These are phyloP conservation scores for Pezicula neosporulosa DNA, from an alignment of 2,329 filamentous ascomycete species.

Conservation along the genomic window DNA sequence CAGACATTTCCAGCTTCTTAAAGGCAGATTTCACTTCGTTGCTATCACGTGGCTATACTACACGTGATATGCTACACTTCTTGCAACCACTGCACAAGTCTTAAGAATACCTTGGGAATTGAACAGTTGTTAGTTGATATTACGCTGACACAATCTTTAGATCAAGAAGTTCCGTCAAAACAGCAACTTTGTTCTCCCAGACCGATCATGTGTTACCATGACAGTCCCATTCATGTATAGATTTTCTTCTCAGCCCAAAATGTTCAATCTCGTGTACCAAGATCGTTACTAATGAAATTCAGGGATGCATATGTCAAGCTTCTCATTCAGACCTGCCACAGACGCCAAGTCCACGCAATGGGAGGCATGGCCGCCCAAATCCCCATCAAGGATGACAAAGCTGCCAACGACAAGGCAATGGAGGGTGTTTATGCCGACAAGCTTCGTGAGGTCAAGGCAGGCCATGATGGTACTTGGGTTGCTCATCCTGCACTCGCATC, in stretches of 20 bases:
- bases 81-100: too few relatives aligned
- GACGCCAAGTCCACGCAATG: conserved; percentile 97
- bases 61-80: too few relatives aligned
- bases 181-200: conserved; percentile 86
- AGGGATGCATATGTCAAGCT: conserved; percentile 84
- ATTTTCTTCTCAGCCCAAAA: not conserved
- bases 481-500: conserved; percentile 88
- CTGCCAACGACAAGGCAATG: conserved; percentile 93
- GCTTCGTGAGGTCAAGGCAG: conserved; percentile 89
- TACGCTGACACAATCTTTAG: too few relatives aligned
- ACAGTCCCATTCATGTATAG: conserved; percentile 91
- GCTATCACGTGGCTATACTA: too few relatives aligned
- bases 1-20: too few relatives aligned
- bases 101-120: too few relatives aligned
- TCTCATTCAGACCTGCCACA: conserved; percentile 97
- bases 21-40: too few relatives aligned
- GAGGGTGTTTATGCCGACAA: conserved; percentile 91
- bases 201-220: conserved; percentile 91
- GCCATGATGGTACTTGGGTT: conserved; percentile 96
- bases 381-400: conserved; percentile 91
- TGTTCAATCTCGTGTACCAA: not conserved
- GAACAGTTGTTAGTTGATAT: too few relatives aligned
- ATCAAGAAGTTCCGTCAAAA: conserved; percentile 99
- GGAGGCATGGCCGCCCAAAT: conserved; percentile 98
- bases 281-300: too few relatives aligned